Percentiles rank a stretch among this genome's conserved stretches.
Evolutionary conservation across 1,139 yeast species (phyloP).

Genomic region (Debaryomyces sp.): DNA sequence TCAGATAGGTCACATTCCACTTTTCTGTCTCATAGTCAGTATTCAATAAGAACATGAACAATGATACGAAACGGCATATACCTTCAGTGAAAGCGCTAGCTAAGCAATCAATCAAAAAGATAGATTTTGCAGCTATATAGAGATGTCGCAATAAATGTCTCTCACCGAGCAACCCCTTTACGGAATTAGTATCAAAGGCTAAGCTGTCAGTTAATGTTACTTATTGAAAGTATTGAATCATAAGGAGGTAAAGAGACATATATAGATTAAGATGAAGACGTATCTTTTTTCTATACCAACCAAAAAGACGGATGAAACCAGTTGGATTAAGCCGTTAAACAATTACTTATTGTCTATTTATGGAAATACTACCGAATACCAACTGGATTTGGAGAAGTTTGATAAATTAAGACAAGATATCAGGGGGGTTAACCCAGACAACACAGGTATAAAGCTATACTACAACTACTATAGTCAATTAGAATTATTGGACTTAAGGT

Average conservation of each 20-base stretch:
- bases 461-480: slow-evolving; percentile 80
- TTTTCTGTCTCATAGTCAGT: no score
- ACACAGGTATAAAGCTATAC: slow-evolving; percentile 52
- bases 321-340: slow-evolving; percentile 68
- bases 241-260: neutral
- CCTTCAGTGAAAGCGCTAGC: neutral
- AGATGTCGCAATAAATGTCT: slow-evolving; percentile 2
- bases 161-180: slow-evolving; percentile 4
- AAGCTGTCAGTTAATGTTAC: neutral
- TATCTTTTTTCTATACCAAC: slow-evolving; percentile 37
- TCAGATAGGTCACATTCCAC: no score
- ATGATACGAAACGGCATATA: neutral
- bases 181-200: neutral
- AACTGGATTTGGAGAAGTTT: slow-evolving; percentile 56
- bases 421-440: slow-evolving; percentile 57
- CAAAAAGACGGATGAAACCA: slow-evolving; percentile 62
- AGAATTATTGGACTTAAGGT: slow-evolving; percentile 74
- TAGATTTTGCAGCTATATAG: slow-evolving; percentile 2
- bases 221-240: neutral
- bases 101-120: neutral
- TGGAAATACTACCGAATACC: slow-evolving; percentile 62
- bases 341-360: slow-evolving; percentile 63
- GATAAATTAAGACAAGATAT: slow-evolving; percentile 66
- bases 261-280: slow-evolving; percentile 34
- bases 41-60: no score